Percentiles rank a stretch among this genome's conserved stretches.
Conservation (phyloP, 805 yeast species). For the Tetrapisispora arboricola region DNA sequence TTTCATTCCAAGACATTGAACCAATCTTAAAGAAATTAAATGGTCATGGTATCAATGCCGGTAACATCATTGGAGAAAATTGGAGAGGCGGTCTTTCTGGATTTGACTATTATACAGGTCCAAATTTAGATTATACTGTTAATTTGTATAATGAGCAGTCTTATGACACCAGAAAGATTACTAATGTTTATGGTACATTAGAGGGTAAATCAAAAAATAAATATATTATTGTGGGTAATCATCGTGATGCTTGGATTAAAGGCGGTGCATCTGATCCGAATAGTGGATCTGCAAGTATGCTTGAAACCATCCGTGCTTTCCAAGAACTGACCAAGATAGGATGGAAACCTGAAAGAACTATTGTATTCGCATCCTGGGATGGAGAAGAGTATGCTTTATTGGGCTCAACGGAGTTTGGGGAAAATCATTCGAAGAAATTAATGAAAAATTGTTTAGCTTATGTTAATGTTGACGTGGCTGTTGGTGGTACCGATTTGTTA, state of each 20-base stretch:
- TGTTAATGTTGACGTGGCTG: slow-evolving; percentile 58
- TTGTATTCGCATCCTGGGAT: slow-evolving; percentile 76
- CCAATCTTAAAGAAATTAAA: slow-evolving; percentile 52
- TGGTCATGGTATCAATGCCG: slow-evolving; percentile 40
- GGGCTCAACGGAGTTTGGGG: slow-evolving; percentile 77
- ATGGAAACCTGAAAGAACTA: slow-evolving; percentile 79
- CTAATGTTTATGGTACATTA: slow-evolving; percentile 73
- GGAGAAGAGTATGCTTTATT: slow-evolving; percentile 72
- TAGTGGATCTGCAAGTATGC: slow-evolving; percentile 63
- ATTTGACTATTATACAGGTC: slow-evolving; percentile 45
- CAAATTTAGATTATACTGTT: slow-evolving; percentile 34
- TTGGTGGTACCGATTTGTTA: slow-evolving; percentile 42
- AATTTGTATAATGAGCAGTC: slow-evolving; percentile 53
- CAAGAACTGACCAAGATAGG: slow-evolving; percentile 52
- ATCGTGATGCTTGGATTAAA: slow-evolving; percentile 75
- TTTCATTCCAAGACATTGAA: slow-evolving; percentile 49
- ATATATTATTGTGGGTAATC: slow-evolving; percentile 71
- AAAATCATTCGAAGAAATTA: slow-evolving; percentile 41
- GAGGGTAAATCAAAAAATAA: slow-evolving; percentile 62
- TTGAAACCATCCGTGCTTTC: slow-evolving; percentile 62
- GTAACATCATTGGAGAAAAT: slow-evolving; percentile 31
- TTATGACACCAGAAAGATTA: slow-evolving; percentile 49
- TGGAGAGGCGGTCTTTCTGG: slow-evolving; percentile 39
- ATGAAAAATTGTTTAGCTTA: slow-evolving; percentile 51
- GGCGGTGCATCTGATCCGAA: slow-evolving; percentile 62